Evolutionary conservation across 2,329 filamentous ascomycete genomes (phyloP), one percentile per base, ranked within the genome.

Genomic region (Trichoderma asperellum): DNA sequence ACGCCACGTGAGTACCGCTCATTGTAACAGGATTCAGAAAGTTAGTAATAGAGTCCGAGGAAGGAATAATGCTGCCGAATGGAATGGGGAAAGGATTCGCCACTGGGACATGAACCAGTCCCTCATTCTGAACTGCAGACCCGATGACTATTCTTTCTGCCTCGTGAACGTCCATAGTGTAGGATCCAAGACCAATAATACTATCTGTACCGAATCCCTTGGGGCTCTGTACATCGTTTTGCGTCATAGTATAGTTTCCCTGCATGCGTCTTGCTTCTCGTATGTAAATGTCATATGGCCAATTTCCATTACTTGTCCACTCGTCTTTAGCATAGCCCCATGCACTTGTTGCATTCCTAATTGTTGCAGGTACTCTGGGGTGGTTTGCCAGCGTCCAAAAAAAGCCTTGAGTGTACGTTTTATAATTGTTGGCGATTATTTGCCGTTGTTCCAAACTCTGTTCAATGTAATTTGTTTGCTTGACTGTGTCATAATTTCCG

Each of bases 211-310:
- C 49, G 34, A 68, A 60, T 18, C 57, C 60, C 32, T 67, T 66
- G 0, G 69, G 66, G 47, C 40, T 69, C 43, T 66, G 56, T n/a
- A 73, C 70, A 2, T 73, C 72, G 14, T 66, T 72, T 59, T 74
- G 70, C 6, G 72, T 76, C 69, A 76, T 74, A 49, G 74, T 73
- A 58, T 74, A 75, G 34, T 73, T 67, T 2, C 71, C 73, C 2
- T 72, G 59, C 74, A 76, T 73, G 59, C 72, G 73, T n/a, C 76
- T 69, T 18, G 70, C 74, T 37, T 76, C 76, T 12, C 75, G 75
- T 32, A 77, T 73, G 69, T 77, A 76, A 24, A 77, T 69, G 58
- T 75, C 69, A 35, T 73, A 64, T 5, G 75, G 75, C 49, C 75
- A 77, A 68, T 75, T 66, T 18, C 66, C 71, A 59, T 77, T 76